A percentile compares a stretch with the other conserved stretches of the same genome.
These are phyloP conservation scores for Plectosphaerella sp. DNA, from an alignment of 2,329 filamentous ascomycete genomes.

Conservation along the genomic window DNA sequence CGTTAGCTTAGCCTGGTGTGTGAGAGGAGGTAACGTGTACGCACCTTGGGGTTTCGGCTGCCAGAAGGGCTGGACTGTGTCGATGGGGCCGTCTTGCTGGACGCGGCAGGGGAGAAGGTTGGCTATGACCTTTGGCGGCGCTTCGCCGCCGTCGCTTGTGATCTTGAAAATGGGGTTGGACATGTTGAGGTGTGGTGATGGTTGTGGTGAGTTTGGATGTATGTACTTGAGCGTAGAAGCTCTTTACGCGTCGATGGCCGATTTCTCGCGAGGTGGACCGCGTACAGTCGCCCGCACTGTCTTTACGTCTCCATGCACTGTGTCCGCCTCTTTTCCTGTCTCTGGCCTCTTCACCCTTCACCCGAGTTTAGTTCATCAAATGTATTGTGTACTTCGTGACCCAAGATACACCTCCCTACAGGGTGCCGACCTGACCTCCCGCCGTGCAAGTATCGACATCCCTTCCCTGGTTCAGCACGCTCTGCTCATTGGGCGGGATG, in stretches of 20 bases:
- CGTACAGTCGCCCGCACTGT: neutral
- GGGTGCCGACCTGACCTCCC: slow-evolving; percentile 7
- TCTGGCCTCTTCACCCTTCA: too few species aligned
- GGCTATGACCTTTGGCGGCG: slow-evolving; percentile 41
- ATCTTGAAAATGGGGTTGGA: slow-evolving; percentile 37
- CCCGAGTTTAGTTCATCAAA: too few species aligned
- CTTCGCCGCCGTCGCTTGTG: slow-evolving; percentile 15
- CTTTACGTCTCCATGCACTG: neutral
- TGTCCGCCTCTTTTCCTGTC: too few species aligned
- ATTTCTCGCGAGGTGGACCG: neutral
- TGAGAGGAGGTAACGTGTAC: slow-evolving; percentile 11
- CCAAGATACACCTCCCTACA: neutral
- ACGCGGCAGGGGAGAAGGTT: slow-evolving; percentile 80
- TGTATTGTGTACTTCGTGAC: too few species aligned
- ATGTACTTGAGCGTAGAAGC: too few species aligned
- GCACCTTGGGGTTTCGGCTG: slow-evolving; percentile 47
- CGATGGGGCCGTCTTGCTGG: slow-evolving; percentile 70
- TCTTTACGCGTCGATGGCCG: neutral
- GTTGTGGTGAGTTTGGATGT: neutral
- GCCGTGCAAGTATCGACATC: slow-evolving; percentile 5
- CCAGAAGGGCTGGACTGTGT: slow-evolving; percentile 66
- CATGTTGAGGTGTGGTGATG: slow-evolving; percentile 22
- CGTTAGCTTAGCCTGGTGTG: neutral
- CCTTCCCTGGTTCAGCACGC: slow-evolving; percentile 4
- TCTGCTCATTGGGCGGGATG: slow-evolving; percentile 6